Evolutionary conservation across 345 rosid species (phyloP).

Genomic region (Lagerstroemia speciosa): DNA sequence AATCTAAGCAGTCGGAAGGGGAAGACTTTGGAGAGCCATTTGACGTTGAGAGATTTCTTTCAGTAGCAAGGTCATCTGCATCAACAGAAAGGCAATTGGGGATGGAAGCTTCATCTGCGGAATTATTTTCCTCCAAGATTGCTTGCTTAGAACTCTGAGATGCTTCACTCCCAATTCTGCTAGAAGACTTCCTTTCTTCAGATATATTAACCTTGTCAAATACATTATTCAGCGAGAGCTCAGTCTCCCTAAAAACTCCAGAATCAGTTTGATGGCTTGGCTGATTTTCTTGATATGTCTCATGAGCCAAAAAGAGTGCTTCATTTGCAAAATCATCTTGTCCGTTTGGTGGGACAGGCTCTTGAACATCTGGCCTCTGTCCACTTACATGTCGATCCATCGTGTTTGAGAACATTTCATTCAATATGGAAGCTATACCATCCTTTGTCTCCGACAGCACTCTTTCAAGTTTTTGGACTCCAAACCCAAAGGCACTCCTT

Average conservation of each 20-base stretch:
- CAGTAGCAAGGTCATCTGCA: slow-evolving; percentile 45
- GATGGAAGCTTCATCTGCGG: slow-evolving; percentile 22
- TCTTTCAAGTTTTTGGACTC: slow-evolving; percentile 73
- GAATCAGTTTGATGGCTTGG: slow-evolving; percentile 1
- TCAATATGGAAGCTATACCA: slow-evolving; percentile 43
- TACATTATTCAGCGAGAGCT: neutral
- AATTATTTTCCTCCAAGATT: slow-evolving; percentile 9
- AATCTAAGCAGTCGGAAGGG: slow-evolving; percentile 19
- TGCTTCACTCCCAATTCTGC: slow-evolving; percentile 17
- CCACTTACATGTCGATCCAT: slow-evolving; percentile 71
- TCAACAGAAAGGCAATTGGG: slow-evolving; percentile 45
- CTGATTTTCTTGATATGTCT: slow-evolving; percentile 38
- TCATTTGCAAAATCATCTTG: slow-evolving; percentile 23
- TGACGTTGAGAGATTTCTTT: slow-evolving; percentile 27
- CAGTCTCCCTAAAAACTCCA: neutral
- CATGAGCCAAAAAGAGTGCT: slow-evolving; percentile 23
- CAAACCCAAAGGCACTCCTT: slow-evolving; percentile 82
- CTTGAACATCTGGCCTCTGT: slow-evolving; percentile 76
- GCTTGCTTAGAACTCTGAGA: neutral
- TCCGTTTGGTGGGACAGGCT: slow-evolving; percentile 31
- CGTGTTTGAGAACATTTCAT: slow-evolving; percentile 65
- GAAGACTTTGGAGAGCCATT: slow-evolving; percentile 23
- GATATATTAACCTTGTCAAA: slow-evolving; percentile 10
- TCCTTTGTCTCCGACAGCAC: slow-evolving; percentile 51
- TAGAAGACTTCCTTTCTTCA: slow-evolving; percentile 12